A percentile compares a stretch with the other conserved stretches of the same genome.
Conservation (phyloP, 352 stramenopile genomes). For the Phytophthora ramorum region DNA sequence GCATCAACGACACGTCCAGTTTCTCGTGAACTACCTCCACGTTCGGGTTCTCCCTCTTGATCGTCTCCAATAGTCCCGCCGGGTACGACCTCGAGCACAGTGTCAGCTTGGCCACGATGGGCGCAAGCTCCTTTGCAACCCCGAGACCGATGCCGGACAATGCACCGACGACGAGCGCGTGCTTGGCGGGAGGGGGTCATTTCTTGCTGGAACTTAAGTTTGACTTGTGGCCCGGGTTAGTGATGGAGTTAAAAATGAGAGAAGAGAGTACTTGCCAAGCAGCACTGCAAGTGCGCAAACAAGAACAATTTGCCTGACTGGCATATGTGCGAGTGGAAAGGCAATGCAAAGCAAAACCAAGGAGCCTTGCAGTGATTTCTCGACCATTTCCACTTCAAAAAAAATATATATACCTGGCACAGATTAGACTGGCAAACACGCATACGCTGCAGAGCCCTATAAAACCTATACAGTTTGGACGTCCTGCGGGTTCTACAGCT, state of each 20-base stretch:
- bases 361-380: too few species aligned
- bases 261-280: constrained; percentile 1
- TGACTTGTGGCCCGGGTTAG: constrained; percentile 17
- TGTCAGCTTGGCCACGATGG: constrained; percentile 28
- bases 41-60: constrained; percentile 19
- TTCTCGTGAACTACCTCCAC: constrained; percentile 22
- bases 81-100: constrained; percentile 25
- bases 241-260: constrained; percentile 4
- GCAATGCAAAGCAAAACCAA: too few species aligned
- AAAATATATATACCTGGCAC: too few species aligned
- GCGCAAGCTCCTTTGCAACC: constrained; percentile 23
- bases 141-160: constrained; percentile 30
- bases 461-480: too few species aligned
- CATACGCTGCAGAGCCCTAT: too few species aligned
- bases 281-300: constrained; percentile 14
- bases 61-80: neutral
- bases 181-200: constrained; percentile 30
- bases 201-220: constrained; percentile 19
- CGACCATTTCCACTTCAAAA: too few species aligned
- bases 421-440: too few species aligned
- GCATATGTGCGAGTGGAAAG: too few species aligned
- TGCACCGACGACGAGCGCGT: constrained; percentile 32
- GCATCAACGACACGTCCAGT: constrained; percentile 23
- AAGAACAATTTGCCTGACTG: too few species aligned
- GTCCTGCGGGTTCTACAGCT: too few species aligned